Evolutionary conservation across 2,329 filamentous ascomycete genomes (phyloP).

Genomic region (Talaromyces albobiverticillius): DNA sequence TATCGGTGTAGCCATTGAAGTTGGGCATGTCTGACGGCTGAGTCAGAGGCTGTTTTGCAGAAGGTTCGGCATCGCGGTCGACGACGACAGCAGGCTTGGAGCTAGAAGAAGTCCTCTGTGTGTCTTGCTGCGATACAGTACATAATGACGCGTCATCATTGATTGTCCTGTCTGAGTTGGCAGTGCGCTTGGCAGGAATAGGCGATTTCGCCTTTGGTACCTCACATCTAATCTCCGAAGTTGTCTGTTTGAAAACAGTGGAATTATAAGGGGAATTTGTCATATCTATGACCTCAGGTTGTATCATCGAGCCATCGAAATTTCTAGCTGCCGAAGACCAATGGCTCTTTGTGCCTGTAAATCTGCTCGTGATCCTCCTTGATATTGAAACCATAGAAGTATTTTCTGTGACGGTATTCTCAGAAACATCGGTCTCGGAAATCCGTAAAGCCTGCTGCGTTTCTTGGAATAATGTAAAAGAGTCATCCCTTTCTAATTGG

Average conservation of each 20-base stretch:
- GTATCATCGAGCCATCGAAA: constrained; percentile 61
- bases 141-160: not conserved
- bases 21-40: constrained; percentile 46
- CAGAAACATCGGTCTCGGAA: constrained; percentile 24
- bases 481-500: constrained; percentile 71
- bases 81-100: not conserved
- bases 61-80: not conserved
- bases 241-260: constrained; percentile 3
- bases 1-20: constrained; percentile 61
- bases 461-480: constrained; percentile 54
- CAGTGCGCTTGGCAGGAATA: not conserved
- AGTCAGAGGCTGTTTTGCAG: not conserved
- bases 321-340: constrained; percentile 72
- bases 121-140: not conserved
- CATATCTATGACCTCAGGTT: constrained; percentile 61
- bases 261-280: constrained; percentile 38
- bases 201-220: constrained; percentile 18
- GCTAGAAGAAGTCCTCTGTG: not conserved
- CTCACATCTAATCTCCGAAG: constrained; percentile 12
- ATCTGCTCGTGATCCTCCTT: constrained; percentile 21
- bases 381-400: not conserved
- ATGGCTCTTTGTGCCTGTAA: constrained; percentile 45
- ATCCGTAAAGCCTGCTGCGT: constrained; percentile 29
- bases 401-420: not conserved
- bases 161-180: not conserved